Base-by-base conservation (phyloP, 2,329 filamentous ascomycete species). In the Phialemonium atrogriseum region DNA sequence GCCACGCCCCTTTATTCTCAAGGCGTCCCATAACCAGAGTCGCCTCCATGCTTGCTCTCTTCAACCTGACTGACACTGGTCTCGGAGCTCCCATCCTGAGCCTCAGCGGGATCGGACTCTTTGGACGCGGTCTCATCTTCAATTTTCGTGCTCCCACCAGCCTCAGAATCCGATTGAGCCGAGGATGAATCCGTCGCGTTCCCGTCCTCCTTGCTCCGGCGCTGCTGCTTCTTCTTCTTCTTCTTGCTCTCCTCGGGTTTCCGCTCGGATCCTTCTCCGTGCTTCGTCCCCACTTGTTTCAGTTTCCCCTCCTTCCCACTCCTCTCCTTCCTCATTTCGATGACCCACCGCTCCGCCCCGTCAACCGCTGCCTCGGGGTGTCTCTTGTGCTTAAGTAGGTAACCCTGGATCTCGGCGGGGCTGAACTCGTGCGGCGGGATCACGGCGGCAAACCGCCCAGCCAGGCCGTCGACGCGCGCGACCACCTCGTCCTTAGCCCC, bases 361-460 rank as follows among this genome's bases (percentile, higher is more conserved):
- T 55, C 60, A 4, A 77, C 55, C 0, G 68, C 73, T 1, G 50
- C 58, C 21, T 62, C 55, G 0, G 72, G 66, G 34, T 61, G 53
- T 8, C 63, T 61, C 58, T 77, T 77, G 45, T 76, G 55, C 44
- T 64, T 65, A 38, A 78, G 57, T 29, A 78, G 56, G 34, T 66
- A 66, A 5, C 73, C 73, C 47, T 77, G 73, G 5, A 78, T 61
- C 51, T 78, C 72, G 5, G 73, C 73, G 0, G 73, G 73, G 32
- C 67, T 73, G 46, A 77, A 77, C 46, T 73, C 64, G 25, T 63
- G 55, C 17, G 59, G 57, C 0, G 73, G 73, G n/a, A 77, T 58
- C 47, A 56, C 58, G 7, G 54, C 44, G 1, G 66, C 60, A 36
- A 78, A 78, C 31, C 60, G 43, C 10, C 47, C 33, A 1, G 72